phyloP scores from a whole-genome alignment of 106 monocot genomes.

The Dendrobium huoshanense region DNA sequence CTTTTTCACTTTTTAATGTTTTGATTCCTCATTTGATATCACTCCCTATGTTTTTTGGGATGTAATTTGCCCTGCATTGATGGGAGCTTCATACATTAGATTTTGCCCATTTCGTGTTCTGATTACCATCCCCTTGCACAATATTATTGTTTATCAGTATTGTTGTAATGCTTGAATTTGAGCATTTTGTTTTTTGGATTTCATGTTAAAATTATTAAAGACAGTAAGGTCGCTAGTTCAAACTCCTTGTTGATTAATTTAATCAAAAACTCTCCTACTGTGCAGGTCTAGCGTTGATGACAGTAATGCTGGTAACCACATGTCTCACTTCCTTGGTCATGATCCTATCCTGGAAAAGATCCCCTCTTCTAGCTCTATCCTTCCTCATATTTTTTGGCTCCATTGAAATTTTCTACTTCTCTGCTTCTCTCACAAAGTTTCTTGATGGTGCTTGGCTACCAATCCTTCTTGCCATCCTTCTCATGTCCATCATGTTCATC shows the following conservation, averaged over 20 bases:
- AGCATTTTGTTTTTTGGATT: too few relatives aligned
- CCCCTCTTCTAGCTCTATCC: slow-evolving; percentile 46
- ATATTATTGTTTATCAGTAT: too few relatives aligned
- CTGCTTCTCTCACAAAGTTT: slow-evolving; percentile 59
- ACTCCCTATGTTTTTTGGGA: too few relatives aligned
- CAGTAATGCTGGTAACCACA: slow-evolving; percentile 71
- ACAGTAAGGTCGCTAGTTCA: too few relatives aligned
- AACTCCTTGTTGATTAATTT: background rate
- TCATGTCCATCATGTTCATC: slow-evolving; percentile 54
- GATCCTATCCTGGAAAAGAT: slow-evolving; percentile 53
- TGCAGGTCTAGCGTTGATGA: slow-evolving; percentile 54
- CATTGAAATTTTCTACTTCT: slow-evolving; percentile 54
- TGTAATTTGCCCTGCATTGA: too few relatives aligned
- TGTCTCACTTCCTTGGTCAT: slow-evolving; percentile 59
- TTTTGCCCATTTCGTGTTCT: too few relatives aligned
- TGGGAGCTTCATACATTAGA: too few relatives aligned
- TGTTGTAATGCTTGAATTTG: too few relatives aligned
- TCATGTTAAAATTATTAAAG: too few relatives aligned
- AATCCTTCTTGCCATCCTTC: slow-evolving; percentile 47
- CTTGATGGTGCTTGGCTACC: slow-evolving; percentile 70
- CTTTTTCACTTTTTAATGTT: too few relatives aligned
- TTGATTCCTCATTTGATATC: too few relatives aligned
- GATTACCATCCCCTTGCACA: too few relatives aligned
- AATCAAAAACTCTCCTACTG: background rate
- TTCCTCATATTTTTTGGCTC: slow-evolving; percentile 63